Conservation (phyloP, 805 yeast species). For the Candida ulmi region DNA sequence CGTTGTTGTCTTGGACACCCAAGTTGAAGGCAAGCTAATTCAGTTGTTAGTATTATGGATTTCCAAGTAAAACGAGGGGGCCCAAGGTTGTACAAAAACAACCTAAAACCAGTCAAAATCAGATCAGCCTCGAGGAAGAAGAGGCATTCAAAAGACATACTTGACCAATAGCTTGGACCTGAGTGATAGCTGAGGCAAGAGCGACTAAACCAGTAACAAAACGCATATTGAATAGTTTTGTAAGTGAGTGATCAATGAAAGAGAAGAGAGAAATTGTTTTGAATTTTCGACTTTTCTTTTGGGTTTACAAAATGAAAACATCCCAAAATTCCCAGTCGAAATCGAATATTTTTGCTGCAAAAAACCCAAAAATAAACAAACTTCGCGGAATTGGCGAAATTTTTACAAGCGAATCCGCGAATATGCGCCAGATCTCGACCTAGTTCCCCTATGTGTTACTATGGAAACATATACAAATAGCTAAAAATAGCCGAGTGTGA, state of each 20-base stretch:
- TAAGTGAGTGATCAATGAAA: neutral
- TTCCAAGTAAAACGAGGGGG: neutral
- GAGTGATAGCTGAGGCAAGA: conserved; percentile 41
- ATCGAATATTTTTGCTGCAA: neutral
- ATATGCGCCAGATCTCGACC: neutral
- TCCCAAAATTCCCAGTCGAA: no score
- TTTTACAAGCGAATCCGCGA: neutral
- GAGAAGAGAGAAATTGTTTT: conserved; percentile 1
- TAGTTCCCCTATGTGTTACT: no score
- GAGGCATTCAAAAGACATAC: conserved; percentile 28
- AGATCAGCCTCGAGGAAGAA: no score
- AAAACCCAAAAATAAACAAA: neutral
- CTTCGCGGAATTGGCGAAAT: neutral
- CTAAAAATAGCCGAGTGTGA: no score
- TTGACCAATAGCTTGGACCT: conserved; percentile 56
- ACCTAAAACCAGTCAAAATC: no score
- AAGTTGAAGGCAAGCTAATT: conserved; percentile 69
- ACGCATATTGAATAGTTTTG: conserved; percentile 12
- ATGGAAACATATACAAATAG: no score
- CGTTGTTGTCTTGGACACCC: conserved; percentile 73
- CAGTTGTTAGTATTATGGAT: conserved; percentile 2
- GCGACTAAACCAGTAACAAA: conserved; percentile 14
- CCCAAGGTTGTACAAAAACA: neutral
- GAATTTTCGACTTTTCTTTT: neutral
- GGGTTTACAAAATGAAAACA: neutral